phyloP scores from a whole-genome alignment of 768 basidiomycete genomes.

The Amanita pseudoporphyria region DNA sequence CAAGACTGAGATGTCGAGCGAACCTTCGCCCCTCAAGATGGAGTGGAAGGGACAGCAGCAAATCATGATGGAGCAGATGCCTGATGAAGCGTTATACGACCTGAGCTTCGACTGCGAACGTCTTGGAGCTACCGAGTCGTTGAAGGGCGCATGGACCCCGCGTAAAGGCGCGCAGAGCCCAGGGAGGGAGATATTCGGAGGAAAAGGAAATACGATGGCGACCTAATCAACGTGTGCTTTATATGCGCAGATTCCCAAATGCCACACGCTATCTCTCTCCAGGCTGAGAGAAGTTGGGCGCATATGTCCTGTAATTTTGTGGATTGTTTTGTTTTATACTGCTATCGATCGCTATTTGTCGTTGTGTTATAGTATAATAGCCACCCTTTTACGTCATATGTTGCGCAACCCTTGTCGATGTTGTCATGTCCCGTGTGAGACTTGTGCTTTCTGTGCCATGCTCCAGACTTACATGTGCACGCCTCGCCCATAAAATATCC shows the following conservation, averaged over 20 bases:
- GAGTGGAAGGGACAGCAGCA: slow-evolving; percentile 6
- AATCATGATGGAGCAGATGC: slow-evolving; percentile 11
- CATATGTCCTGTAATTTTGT: neutral
- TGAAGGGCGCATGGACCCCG: slow-evolving; percentile 11
- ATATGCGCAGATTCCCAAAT: neutral
- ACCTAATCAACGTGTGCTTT: neutral
- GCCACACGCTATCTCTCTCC: too few relatives aligned
- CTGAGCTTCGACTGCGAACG: slow-evolving; percentile 18
- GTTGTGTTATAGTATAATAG: neutral
- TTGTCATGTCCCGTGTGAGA: neutral
- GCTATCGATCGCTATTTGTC: neutral
- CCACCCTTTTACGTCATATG: neutral
- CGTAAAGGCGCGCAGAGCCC: slow-evolving; percentile 15
- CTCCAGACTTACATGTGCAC: neutral
- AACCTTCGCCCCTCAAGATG: slow-evolving; percentile 5
- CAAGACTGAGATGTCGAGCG: neutral
- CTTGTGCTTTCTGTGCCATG: neutral
- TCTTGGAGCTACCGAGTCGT: slow-evolving; percentile 9
- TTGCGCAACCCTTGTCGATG: too few relatives aligned
- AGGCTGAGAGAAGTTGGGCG: neutral
- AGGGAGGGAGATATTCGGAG: slow-evolving; percentile 31
- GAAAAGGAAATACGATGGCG: slow-evolving; percentile 41
- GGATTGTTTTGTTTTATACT: neutral
- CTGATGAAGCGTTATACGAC: slow-evolving; percentile 10
- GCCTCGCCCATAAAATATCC: neutral